phyloP scores from a whole-genome alignment of 2,329 filamentous ascomycete species.

The Chalaropsis ovoidea region DNA sequence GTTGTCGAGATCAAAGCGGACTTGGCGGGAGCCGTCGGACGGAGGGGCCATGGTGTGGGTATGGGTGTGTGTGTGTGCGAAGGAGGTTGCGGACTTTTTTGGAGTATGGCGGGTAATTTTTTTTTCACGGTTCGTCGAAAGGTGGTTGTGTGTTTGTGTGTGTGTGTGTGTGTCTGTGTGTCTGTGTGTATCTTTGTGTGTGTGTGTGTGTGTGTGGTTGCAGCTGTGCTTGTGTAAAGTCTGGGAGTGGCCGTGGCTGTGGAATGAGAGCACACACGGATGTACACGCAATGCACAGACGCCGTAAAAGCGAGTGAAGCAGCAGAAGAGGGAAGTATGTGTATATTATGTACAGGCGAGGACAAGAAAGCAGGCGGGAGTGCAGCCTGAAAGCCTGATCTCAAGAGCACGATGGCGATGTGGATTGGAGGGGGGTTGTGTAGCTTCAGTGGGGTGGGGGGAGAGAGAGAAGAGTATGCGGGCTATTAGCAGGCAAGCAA shows the following conservation, averaged over 20 bases:
- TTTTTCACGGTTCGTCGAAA: not conserved
- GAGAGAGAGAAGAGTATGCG: not conserved
- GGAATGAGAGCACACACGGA: no score
- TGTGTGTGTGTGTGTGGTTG: not conserved
- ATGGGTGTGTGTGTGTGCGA: not conserved
- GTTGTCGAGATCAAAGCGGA: constrained; percentile 19
- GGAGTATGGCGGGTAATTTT: not conserved
- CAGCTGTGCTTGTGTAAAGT: not conserved
- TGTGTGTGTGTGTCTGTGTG: not conserved
- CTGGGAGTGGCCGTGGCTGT: no score
- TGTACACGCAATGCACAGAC: no score
- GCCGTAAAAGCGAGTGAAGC: no score
- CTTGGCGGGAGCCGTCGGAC: constrained; percentile 12
- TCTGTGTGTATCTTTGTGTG: not conserved
- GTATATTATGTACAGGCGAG: not conserved
- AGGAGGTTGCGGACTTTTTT: not conserved
- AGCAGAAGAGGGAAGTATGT: not conserved
- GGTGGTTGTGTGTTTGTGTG: not conserved
- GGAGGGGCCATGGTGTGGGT: constrained; percentile 4
- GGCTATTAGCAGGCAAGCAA: no score
- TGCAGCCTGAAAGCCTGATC: not conserved
- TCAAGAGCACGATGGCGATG: not conserved
- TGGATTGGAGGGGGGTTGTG: not conserved
- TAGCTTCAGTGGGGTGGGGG: not conserved
- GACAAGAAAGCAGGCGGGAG: not conserved